These are phyloP conservation scores for Neurospora sp. DNA, from an alignment of 495 filamentous ascomycete species.

Conservation along the genomic window DNA sequence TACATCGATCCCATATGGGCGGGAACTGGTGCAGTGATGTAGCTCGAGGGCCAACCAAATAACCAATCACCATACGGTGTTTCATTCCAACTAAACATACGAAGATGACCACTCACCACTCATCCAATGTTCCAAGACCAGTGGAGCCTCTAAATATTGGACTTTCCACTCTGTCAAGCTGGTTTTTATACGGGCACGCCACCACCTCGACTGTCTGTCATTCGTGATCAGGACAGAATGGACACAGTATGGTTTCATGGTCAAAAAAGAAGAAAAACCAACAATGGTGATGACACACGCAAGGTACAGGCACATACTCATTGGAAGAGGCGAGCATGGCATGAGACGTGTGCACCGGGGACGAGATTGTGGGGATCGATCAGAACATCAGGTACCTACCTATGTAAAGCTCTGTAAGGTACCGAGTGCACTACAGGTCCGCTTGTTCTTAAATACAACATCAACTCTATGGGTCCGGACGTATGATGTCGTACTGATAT, in stretches of 20 bases:
- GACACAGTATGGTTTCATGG: neutral
- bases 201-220: neutral
- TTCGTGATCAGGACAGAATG: neutral
- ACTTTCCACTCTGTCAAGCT: neutral
- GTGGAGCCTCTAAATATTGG: neutral
- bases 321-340: neutral
- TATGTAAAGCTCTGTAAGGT: neutral
- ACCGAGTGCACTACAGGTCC: neutral
- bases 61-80: neutral
- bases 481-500: neutral
- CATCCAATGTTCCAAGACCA: neutral
- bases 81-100: constrained; percentile 3
- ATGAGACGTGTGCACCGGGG: neutral
- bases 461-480: neutral
- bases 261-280: neutral
- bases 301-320: neutral
- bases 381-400: neutral
- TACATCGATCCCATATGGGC: neutral
- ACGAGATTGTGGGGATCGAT: neutral
- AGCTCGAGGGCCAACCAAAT: neutral
- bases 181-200: neutral
- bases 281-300: neutral
- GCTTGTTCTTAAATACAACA: neutral
- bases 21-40: neutral
- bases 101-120: neutral